Conservation (phyloP, 345 rosid genomes). For the Populus nigra region DNA sequence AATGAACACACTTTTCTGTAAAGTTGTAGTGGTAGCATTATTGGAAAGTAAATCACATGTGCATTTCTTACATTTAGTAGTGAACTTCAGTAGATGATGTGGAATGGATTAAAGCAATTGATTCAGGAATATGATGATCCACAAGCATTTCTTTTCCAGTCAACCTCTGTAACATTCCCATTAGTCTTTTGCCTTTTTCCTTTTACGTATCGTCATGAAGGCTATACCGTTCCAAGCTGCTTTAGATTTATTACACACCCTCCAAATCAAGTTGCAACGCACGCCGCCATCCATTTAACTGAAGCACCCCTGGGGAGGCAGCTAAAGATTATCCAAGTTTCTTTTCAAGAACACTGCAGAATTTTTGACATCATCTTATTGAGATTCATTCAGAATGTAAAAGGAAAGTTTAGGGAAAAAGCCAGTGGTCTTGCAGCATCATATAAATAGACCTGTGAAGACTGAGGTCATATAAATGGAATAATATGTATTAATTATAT, state of each 20-base stretch:
- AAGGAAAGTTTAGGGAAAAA: neutral
- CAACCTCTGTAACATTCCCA: neutral
- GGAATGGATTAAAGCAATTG: neutral
- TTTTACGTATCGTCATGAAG: neutral
- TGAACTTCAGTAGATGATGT: neutral
- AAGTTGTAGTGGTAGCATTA: conserved; percentile 24
- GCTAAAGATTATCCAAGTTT: neutral
- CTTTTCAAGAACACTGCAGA: neutral
- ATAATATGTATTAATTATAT: neutral
- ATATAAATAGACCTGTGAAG: neutral
- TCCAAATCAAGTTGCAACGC: neutral
- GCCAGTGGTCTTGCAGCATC: neutral
- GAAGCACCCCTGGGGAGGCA: neutral
- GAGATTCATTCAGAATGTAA: neutral
- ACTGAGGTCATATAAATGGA: neutral
- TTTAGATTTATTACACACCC: neutral
- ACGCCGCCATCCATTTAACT: neutral
- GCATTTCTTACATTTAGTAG: conserved; percentile 8
- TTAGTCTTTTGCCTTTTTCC: neutral
- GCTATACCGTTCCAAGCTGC: neutral
- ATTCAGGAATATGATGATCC: conserved; percentile 1
- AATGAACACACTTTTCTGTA: conserved; percentile 18
- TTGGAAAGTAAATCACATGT: conserved; percentile 14
- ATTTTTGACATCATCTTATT: too few relatives aligned
- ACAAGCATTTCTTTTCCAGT: neutral